A percentile compares a stretch with the other conserved stretches of the same genome.
These are phyloP conservation scores for Alternaria longipes DNA, from an alignment of 2,329 filamentous ascomycete genomes.

Conservation along the genomic window DNA sequence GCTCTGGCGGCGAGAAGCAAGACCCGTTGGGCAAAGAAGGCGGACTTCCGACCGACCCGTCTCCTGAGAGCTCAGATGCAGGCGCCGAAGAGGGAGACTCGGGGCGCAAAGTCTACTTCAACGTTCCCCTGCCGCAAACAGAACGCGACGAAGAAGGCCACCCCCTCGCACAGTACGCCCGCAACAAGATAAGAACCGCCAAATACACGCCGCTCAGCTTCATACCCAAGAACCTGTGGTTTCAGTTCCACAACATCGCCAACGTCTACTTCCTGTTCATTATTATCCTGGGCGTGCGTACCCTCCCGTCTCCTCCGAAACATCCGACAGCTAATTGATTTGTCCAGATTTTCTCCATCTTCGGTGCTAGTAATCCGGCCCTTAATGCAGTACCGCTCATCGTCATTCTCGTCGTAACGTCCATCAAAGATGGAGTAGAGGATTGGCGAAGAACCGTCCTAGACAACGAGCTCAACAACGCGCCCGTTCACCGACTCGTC, in stretches of 20 bases:
- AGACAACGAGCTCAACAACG: slow-evolving; percentile 95
- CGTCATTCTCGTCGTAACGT: slow-evolving; percentile 86
- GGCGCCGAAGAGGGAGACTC: slow-evolving; percentile 50
- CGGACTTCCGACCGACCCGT: slow-evolving; percentile 55
- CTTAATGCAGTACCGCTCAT: slow-evolving; percentile 91
- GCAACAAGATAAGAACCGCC: slow-evolving; percentile 97
- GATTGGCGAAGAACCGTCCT: slow-evolving; percentile 91
- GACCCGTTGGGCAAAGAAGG: slow-evolving; percentile 52
- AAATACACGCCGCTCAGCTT: slow-evolving; percentile 98
- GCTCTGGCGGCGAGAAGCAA: slow-evolving; percentile 71
- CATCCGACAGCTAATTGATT: slow-evolving; percentile 27
- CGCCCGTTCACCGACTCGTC: slow-evolving; percentile 86
- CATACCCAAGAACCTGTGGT: slow-evolving; percentile 94
- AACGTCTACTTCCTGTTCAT: slow-evolving; percentile 98
- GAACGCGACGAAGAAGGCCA: slow-evolving; percentile 83
- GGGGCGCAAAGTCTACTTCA: slow-evolving; percentile 79
- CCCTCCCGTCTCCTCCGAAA: slow-evolving; percentile 12
- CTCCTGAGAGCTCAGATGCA: slow-evolving; percentile 51
- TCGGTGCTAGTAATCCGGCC: slow-evolving; percentile 89
- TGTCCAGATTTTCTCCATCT: slow-evolving; percentile 89
- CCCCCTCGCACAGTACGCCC: slow-evolving; percentile 73
- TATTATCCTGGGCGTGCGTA: slow-evolving; percentile 89
- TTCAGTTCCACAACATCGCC: slow-evolving; percentile 98
- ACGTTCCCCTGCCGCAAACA: slow-evolving; percentile 77
- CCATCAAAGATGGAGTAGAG: slow-evolving; percentile 94